Base-by-base conservation (phyloP, 2,329 filamentous ascomycete genomes). In the Alternaria longipes region DNA sequence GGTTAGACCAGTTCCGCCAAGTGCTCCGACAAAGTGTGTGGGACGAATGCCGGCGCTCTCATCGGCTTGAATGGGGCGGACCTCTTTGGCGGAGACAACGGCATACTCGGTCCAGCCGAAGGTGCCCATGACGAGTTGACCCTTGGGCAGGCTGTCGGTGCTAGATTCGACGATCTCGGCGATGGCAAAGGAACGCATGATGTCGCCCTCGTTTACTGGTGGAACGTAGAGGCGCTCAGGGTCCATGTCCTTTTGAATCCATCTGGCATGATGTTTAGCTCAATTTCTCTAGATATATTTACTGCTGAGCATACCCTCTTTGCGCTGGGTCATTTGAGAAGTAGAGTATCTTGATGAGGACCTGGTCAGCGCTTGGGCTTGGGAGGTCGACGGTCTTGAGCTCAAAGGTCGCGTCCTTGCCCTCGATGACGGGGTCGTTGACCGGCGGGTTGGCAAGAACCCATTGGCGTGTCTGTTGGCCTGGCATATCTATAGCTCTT, bases 51-150 rank as follows among this genome's bases (percentile, higher is more conserved):
- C 80, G 3, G 69, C 62, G 28, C 66, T 67, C 40, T 76, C 67
- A 28, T 77, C 70, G 16, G 69, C 56, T 41, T 78, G 67, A 8
- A 79, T 56, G n/a, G 70, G 61, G 4, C 72, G 71, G 32, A 71
- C 73, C 12, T 74, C 71, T 12, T 71, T 72, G 7, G 78, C 78
- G 38, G 79, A 66, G 8, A 81, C 73, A 9, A 92, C 81, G 11
- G 85, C 85, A 64, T 90, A 85, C 74, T 92, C 86, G 45, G 85
- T 85, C 91, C 91, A 93, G 50, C 89, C 89, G 45, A 64, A 41
- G 8, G 71, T 77, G 9, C 82, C 83, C 11, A 81, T 79, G 38
- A 91, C 87, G 57, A 89, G 81, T 56, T 86, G 83, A 51, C 90
- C 90, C 16, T 82, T 81, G 50, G 83, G 79, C 54, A 86, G 83